These are phyloP conservation scores for Phytophthora agathidicida DNA, from an alignment of 352 stramenopile species.

Conservation along the genomic window DNA sequence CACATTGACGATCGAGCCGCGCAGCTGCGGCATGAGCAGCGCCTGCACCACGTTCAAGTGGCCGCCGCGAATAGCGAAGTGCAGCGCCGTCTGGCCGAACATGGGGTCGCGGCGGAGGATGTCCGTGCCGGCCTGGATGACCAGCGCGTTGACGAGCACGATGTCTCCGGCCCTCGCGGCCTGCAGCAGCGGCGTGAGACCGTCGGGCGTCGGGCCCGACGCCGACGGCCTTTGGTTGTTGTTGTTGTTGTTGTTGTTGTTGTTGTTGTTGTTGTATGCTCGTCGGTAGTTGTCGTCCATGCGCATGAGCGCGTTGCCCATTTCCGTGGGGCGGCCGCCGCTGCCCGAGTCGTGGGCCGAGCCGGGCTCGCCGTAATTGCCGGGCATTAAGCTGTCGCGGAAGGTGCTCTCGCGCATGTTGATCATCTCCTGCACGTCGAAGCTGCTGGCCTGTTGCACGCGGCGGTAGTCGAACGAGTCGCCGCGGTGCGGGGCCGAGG, in stretches of 20 bases:
- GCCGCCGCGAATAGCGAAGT: conserved; percentile 72
- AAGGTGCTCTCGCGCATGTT: conserved; percentile 53
- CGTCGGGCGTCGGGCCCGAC: conserved; percentile 40
- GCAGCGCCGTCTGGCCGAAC: conserved; percentile 70
- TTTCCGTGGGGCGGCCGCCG: conserved; percentile 50
- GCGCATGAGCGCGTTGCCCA: conserved; percentile 73
- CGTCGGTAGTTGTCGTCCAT: conserved; percentile 74
- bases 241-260: conserved; percentile 47
- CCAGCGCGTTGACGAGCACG: conserved; percentile 66
- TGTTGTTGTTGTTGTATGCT: conserved; percentile 46
- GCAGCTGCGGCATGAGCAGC: conserved; percentile 67
- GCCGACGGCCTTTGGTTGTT: conserved; percentile 24
- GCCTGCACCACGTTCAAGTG: conserved; percentile 72
- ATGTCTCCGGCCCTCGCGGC: conserved; percentile 66
- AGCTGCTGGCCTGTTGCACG: conserved; percentile 52
- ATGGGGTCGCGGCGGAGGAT: conserved; percentile 70
- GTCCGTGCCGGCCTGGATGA: conserved; percentile 76
- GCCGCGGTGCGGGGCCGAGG: background rate
- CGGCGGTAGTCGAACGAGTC: conserved; percentile 32
- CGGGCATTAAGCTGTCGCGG: conserved; percentile 59
- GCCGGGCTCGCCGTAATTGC: conserved; percentile 11
- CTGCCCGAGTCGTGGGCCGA: conserved; percentile 22
- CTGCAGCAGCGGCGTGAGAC: conserved; percentile 71
- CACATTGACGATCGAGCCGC: conserved; percentile 72
- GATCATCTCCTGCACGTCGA: conserved; percentile 69